Percentiles rank a stretch among this genome's conserved stretches.
Evolutionary conservation across 441 rosid genomes (phyloP).

Genomic region (Rhodomyrtus psidioides): DNA sequence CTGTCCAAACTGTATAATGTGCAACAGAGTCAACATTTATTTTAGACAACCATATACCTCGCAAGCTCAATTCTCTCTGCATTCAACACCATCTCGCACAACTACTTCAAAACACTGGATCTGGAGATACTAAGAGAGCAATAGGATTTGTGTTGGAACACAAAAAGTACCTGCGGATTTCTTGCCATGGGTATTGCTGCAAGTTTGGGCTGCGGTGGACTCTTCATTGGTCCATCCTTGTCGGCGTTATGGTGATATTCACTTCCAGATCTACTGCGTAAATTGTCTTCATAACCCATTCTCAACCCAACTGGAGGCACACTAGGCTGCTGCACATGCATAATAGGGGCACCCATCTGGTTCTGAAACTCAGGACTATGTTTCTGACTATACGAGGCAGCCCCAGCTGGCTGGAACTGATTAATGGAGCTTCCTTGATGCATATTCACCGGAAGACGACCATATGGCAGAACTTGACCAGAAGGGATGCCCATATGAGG

Average conservation of each 20-base stretch:
- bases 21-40: background rate
- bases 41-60: background rate
- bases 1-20: background rate
- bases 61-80: background rate
- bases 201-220: conserved; percentile 48
- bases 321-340: conserved; percentile 50
- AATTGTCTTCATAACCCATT: conserved; percentile 38
- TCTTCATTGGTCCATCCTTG: conserved; percentile 49
- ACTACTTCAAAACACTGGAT: background rate
- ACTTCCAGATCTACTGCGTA: conserved; percentile 47
- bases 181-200: conserved; percentile 47
- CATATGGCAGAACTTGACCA: conserved; percentile 48
- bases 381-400: conserved; percentile 48
- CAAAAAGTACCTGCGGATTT: conserved; percentile 25
- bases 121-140: background rate
- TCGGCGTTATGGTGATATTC: conserved; percentile 37
- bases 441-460: conserved; percentile 38
- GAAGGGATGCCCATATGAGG: conserved; percentile 36
- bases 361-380: conserved; percentile 49
- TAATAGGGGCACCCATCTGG: conserved; percentile 32
- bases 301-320: conserved; percentile 36
- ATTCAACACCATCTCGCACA: background rate
- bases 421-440: conserved; percentile 33
- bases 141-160: background rate
- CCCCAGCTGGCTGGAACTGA: conserved; percentile 46